Evolutionary conservation across 2,329 filamentous ascomycete genomes (phyloP).

Genomic region (Cytospora leucostoma): DNA sequence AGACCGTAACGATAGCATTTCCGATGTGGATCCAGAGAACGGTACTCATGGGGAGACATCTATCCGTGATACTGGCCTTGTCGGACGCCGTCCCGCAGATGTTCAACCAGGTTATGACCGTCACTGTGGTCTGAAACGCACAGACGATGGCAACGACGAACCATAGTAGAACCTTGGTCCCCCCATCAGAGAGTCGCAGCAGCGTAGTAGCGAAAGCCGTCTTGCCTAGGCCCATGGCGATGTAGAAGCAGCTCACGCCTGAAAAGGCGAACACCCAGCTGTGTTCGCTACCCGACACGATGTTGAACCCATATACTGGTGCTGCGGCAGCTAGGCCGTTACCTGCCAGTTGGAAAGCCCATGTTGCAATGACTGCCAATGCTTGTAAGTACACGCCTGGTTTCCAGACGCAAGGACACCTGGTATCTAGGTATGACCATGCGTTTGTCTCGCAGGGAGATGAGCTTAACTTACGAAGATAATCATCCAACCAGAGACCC

Average conservation of each 20-base stretch:
- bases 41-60: constrained; percentile 13
- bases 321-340: constrained; percentile 20
- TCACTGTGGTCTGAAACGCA: constrained; percentile 5
- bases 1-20: constrained; percentile 6
- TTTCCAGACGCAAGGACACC: background rate
- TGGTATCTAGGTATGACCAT: background rate
- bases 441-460: background rate
- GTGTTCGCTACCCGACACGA: constrained; percentile 15
- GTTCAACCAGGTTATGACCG: constrained; percentile 15
- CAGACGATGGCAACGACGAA: constrained; percentile 15
- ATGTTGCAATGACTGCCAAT: constrained; percentile 18
- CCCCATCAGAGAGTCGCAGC: constrained; percentile 14
- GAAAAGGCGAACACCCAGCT: constrained; percentile 11
- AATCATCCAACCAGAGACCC: background rate
- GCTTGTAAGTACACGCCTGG: background rate
- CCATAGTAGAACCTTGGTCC: constrained; percentile 11
- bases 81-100: constrained; percentile 13
- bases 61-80: constrained; percentile 3
- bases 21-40: constrained; percentile 18
- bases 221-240: constrained; percentile 21
- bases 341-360: constrained; percentile 15
- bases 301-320: constrained; percentile 19
- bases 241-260: constrained; percentile 15
- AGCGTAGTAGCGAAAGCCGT: constrained; percentile 22
- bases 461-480: background rate